Evolutionary conservation across 768 basidiomycete genomes (phyloP), one percentile per base, ranked within the genome.

Genomic region (Kwoniella heveanensis): DNA sequence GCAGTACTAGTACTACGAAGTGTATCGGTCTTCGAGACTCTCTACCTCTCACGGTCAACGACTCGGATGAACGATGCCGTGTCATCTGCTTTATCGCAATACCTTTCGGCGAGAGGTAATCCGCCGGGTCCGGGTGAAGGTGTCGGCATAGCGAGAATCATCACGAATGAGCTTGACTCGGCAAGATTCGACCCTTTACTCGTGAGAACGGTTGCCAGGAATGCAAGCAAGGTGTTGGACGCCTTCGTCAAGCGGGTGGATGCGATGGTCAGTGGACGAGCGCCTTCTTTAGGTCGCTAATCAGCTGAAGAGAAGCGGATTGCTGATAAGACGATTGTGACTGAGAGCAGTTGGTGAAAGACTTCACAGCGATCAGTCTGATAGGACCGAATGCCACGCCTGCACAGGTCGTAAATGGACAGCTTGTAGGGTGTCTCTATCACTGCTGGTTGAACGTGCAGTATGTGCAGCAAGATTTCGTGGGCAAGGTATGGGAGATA

Each of bases 161-260:
- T 94, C 22, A 86, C 87, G 26, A 98, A 98, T 77, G 96, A 98
- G 73, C 85, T 99, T 4, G 93, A 97, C 78, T 87, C 91, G 1
- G 92, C 92, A 15, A 85, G 88, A 65, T 96, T 95, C 76, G 96
- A 99, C 80, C 95, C 95, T 0, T 78, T 98, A 37, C 82, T 99
- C 15, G 86, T 91, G 12, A 85, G 84, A 62, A 84, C 87, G 6
- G 88, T 96, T 8, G 91, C 93, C 15, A 88, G 87, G 77, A 88
- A 86, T 73, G 87, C 85, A 0, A 84, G 84, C 10, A 81, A 84
- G 1, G 86, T 87, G 59, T 74, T 98, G 51, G 91, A 92, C n/a
- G 84, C 82, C 65, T 82, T 91, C 68, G 72, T 86, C 22, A 82
- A 83, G 6, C 84, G 88, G 60, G 79, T 86, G 1, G 92, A 96